Evolutionary conservation across 805 yeast species (phyloP).

Genomic region (Pichia paraexigua): DNA sequence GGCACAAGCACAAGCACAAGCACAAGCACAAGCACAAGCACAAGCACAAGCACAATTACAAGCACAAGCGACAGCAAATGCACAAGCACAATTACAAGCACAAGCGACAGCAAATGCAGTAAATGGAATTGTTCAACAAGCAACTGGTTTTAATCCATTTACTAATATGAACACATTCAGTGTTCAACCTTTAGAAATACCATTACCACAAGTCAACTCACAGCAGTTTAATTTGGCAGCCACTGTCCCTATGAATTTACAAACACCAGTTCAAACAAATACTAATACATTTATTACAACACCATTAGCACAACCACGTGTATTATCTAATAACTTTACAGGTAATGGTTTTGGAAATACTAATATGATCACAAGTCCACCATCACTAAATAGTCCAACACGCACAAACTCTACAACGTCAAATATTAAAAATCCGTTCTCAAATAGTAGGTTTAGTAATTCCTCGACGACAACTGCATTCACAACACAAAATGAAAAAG

Average conservation of each 20-base stretch:
- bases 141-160: slow-evolving; percentile 14
- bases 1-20: slow-evolving; percentile 7
- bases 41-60: slow-evolving; percentile 1
- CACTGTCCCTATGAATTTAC: slow-evolving; percentile 5
- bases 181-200: slow-evolving; percentile 7
- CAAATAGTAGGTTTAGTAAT: slow-evolving; percentile 17
- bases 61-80: slow-evolving; percentile 4
- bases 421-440: slow-evolving; percentile 24
- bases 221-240: background rate
- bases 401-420: slow-evolving; percentile 1
- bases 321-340: slow-evolving; percentile 27
- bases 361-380: background rate
- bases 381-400: slow-evolving; percentile 16
- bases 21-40: slow-evolving; percentile 1
- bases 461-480: slow-evolving; percentile 19
- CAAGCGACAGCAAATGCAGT: background rate
- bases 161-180: slow-evolving; percentile 7
- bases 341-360: slow-evolving; percentile 53
- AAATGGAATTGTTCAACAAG: slow-evolving; percentile 7
- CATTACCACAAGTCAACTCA: background rate
- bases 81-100: slow-evolving; percentile 3
- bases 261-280: slow-evolving; percentile 10
- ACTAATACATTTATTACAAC: slow-evolving; percentile 12
- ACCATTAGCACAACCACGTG: slow-evolving; percentile 3
- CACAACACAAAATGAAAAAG: slow-evolving; percentile 10